Base-by-base conservation (phyloP, 1,284 basidiomycete genomes). In the Cutaneotrichosporon daszewskae region DNA sequence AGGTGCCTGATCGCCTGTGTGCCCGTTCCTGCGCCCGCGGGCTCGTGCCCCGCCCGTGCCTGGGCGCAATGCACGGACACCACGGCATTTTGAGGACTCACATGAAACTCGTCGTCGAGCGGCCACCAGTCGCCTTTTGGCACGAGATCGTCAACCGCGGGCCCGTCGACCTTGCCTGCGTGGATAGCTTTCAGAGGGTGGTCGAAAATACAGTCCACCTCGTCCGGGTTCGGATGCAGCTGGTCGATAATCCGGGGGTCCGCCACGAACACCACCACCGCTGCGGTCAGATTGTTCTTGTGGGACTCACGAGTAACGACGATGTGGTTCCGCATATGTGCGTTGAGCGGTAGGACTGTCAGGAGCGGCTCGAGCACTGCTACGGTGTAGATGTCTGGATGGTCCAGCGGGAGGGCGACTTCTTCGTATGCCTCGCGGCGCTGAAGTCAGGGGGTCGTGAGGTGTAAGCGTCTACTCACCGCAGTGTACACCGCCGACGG, bases 391-490 rank as follows among this genome's bases (percentile, higher is more conserved):
- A 88, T 69, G 40, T 77, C 63, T 0, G 80, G 76, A 33, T 76
- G 77, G 2, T 43, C 45, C 7, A 79, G 61, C 0, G 86, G 82
- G 1, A 91, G 74, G 2, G 69, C 78, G 13, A 88, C 82, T 71
- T 91, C 88, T 69, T 91, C 87, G 50, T 79, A 66, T 0, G 87
- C 88, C 70, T 91, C 87, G 49, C 87, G 76, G 34, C 77, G 76
- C 86, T 89, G 57, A 3, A 4, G 33, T 45, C 39, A 51, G 34
- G n/a, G n/a, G n/a, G 14, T 14, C 3, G 11, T 12, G n/a, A 28
- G n/a, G 10, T 3, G 19, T 4, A 34, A 26, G 41, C 8, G 14
- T n/a, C n/a, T 16, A 23, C 80, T 69, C 62, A 90, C 87, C 13
- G 88, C 88, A 32, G 88, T 87, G 36, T 77, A 71, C 11, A 83